Percentiles rank a stretch among this genome's conserved stretches.
phyloP scores from a whole-genome alignment of 2,329 filamentous ascomycete genomes.

The Cladosporium sp. region DNA sequence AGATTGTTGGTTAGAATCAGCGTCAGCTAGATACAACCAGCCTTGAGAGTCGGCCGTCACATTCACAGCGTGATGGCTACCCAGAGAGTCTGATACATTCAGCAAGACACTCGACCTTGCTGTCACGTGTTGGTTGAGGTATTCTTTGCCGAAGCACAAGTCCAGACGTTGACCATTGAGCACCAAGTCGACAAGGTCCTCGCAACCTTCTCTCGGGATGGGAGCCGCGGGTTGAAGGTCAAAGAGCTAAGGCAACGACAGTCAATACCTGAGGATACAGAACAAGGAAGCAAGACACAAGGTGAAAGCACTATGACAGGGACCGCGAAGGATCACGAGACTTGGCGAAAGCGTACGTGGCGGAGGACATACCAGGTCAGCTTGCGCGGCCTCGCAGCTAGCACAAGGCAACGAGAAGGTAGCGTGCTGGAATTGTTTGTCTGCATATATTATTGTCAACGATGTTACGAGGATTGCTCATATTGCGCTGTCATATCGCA shows the following conservation, averaged over 20 bases:
- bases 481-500: background rate
- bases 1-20: background rate
- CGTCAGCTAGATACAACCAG: background rate
- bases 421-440: conserved; percentile 7
- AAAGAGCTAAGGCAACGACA: conserved; percentile 10
- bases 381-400: conserved; percentile 15
- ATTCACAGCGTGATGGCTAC: background rate
- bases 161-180: conserved; percentile 10
- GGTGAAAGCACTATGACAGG: background rate
- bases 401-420: conserved; percentile 13
- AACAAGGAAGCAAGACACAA: background rate
- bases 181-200: conserved; percentile 11
- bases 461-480: background rate
- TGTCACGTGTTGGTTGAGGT: background rate
- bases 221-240: conserved; percentile 9
- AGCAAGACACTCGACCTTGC: background rate
- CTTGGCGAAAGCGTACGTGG: conserved; percentile 8
- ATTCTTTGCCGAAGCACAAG: conserved; percentile 3
- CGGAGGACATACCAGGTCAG: conserved; percentile 14
- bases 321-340: conserved; percentile 4
- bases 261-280: conserved; percentile 6
- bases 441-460: background rate
- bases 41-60: conserved; percentile 3
- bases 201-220: background rate
- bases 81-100: conserved; percentile 2